Percentiles rank a stretch among this genome's conserved stretches.
Conservation (phyloP, 2,329 filamentous ascomycete species). For the Talaromyces pinophilus region DNA sequence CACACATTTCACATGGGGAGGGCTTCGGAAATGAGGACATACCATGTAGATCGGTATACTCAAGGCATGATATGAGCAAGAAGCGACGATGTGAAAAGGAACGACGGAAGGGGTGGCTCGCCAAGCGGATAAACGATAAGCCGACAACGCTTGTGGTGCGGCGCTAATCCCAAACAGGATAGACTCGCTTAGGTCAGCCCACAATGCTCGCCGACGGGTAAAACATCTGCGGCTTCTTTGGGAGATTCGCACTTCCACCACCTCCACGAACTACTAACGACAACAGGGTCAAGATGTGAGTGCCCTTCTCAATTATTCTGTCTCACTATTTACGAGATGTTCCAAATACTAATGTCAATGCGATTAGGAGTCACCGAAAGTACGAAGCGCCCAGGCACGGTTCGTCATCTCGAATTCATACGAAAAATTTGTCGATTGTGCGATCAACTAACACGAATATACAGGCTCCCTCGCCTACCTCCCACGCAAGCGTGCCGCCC, state of each 20-base stretch:
- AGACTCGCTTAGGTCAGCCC: constrained; percentile 47
- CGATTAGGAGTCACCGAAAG: constrained; percentile 60
- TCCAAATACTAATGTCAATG: constrained; percentile 31
- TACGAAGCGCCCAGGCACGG: constrained; percentile 93
- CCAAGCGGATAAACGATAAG: not conserved
- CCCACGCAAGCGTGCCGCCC: constrained; percentile 86
- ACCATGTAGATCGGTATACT: not conserved
- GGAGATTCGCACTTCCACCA: constrained; percentile 44
- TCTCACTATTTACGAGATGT: constrained; percentile 20
- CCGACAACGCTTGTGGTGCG: not conserved
- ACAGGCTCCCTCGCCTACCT: constrained; percentile 76
- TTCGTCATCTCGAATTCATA: constrained; percentile 52
- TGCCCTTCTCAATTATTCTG: constrained; percentile 23
- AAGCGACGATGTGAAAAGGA: not conserved
- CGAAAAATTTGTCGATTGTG: constrained; percentile 31
- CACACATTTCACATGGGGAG: not conserved
- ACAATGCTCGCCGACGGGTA: constrained; percentile 37
- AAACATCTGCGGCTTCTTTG: constrained; percentile 42
- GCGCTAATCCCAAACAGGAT: constrained; percentile 25
- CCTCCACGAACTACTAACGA: constrained; percentile 51
- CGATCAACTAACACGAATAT: constrained; percentile 38
- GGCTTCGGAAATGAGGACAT: not conserved
- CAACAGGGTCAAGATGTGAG: constrained; percentile 53
- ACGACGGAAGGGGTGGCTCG: not conserved
- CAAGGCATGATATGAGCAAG: not conserved